Percentiles rank a stretch among this genome's conserved stretches.
Conservation (phyloP, 495 filamentous ascomycete species). For the Apodospora peruviana region DNA sequence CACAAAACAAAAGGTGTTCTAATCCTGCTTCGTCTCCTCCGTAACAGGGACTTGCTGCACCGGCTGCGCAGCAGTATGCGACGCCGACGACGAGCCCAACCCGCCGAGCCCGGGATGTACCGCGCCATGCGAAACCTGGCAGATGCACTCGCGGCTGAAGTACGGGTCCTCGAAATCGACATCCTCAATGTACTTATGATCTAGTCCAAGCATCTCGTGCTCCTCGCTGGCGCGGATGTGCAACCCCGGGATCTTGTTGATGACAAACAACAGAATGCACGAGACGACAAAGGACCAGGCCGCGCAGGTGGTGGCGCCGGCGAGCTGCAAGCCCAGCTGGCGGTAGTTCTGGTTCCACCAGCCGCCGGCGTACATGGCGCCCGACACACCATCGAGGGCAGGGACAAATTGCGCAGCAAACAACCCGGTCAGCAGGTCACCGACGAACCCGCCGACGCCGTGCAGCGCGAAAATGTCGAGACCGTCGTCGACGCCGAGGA, state of each 20-base stretch:
- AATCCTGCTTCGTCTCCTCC: neutral
- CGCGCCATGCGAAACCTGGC: neutral
- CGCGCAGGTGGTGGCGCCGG: conserved; percentile 66
- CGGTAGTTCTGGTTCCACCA: conserved; percentile 50
- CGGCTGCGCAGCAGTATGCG: neutral
- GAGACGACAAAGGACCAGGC: conserved; percentile 75
- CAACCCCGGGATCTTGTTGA: conserved; percentile 71
- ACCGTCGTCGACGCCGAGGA: conserved; percentile 68
- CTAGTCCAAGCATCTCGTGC: conserved; percentile 70
- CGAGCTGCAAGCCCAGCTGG: conserved; percentile 72
- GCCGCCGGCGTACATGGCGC: conserved; percentile 52
- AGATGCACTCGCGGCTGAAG: neutral
- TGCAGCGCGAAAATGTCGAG: conserved; percentile 81
- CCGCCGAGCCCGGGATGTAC: neutral
- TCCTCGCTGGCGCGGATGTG: conserved; percentile 67
- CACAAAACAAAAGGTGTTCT: no score
- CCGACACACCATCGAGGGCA: conserved; percentile 61
- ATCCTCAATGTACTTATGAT: conserved; percentile 48
- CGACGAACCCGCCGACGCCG: conserved; percentile 68
- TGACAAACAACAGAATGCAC: conserved; percentile 68
- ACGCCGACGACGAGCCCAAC: neutral
- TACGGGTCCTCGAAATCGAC: conserved; percentile 46
- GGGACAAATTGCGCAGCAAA: conserved; percentile 60
- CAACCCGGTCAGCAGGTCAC: conserved; percentile 70
- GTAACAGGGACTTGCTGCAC: neutral